These are phyloP conservation scores for Cucumis sativus DNA, from an alignment of 306 rosid genomes.

Conservation along the genomic window DNA sequence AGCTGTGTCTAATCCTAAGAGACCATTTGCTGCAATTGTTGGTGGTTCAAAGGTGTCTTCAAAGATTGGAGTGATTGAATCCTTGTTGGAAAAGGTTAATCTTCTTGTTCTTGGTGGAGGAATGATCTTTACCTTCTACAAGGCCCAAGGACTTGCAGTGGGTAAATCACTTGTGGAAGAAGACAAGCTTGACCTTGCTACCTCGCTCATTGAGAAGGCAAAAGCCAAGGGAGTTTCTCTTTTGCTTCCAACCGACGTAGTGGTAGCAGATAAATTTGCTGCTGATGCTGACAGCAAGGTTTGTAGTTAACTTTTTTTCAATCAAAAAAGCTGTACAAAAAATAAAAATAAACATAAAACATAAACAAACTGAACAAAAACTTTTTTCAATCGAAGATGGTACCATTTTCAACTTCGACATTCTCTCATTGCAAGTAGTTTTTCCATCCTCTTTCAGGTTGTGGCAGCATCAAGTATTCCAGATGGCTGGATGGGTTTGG, in stretches of 20 bases:
- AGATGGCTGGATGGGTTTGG: conserved; percentile 98
- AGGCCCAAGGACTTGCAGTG: conserved; percentile 79
- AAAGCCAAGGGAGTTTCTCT: conserved; percentile 76
- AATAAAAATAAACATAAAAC: too few relatives aligned
- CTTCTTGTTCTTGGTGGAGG: conserved; percentile 84
- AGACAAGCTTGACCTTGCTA: conserved; percentile 71
- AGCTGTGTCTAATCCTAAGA: conserved; percentile 82
- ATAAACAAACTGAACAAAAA: too few relatives aligned
- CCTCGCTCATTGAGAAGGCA: conserved; percentile 64
- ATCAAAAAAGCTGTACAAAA: neutral
- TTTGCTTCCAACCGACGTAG: conserved; percentile 83
- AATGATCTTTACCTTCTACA: conserved; percentile 87
- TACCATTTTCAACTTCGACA: neutral
- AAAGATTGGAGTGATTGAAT: conserved; percentile 89
- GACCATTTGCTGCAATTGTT: conserved; percentile 88
- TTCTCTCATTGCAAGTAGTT: neutral
- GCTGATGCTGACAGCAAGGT: conserved; percentile 90
- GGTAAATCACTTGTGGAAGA: conserved; percentile 92
- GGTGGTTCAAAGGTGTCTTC: conserved; percentile 93
- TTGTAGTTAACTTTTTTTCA: neutral
- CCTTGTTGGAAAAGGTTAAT: conserved; percentile 71
- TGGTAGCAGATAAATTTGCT: conserved; percentile 80
- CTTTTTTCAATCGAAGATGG: neutral
- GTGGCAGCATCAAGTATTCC: conserved; percentile 79
- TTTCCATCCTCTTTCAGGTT: conserved; percentile 20